phyloP scores from a whole-genome alignment of 2,329 filamentous ascomycete genomes.

The Macrophomina phaseolina region DNA sequence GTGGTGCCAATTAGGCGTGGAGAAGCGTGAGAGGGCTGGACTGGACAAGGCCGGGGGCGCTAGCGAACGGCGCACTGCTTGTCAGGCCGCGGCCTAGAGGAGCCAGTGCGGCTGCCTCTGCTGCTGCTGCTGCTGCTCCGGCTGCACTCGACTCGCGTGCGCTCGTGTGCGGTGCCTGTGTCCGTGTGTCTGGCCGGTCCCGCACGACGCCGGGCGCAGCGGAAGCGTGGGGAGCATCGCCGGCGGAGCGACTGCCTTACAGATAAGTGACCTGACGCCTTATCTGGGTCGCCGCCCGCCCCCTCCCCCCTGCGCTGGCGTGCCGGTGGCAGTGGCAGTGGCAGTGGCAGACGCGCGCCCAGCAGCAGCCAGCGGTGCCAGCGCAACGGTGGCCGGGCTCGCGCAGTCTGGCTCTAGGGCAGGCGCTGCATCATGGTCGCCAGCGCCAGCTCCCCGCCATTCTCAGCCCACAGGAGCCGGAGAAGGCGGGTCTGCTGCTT shows the following conservation, averaged over 20 bases:
- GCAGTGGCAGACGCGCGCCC: not conserved
- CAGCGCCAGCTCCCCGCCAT: not conserved
- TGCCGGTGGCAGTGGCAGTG: not conserved
- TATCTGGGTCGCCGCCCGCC: not conserved
- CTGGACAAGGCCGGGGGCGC: conserved; percentile 12
- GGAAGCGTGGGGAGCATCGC: conserved; percentile 10
- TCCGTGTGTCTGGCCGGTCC: not conserved
- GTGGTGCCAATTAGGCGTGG: conserved; percentile 19
- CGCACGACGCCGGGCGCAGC: conserved; percentile 6
- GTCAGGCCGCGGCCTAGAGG: not conserved
- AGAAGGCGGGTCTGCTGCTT: conserved; percentile 13
- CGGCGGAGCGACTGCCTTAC: conserved; percentile 6
- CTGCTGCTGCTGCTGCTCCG: not conserved
- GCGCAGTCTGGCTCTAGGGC: no score
- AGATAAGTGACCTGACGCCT: conserved; percentile 1
- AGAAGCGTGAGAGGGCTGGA: conserved; percentile 15
- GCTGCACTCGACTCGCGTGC: not conserved
- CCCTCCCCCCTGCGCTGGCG: not conserved
- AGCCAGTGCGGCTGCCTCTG: not conserved
- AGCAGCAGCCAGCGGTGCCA: conserved; percentile 1
- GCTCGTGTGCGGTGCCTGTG: not conserved
- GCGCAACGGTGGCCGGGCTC: not conserved
- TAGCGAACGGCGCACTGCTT: conserved; percentile 11
- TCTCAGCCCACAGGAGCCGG: not conserved
- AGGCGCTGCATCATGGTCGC: not conserved